These are phyloP conservation scores for Tolypocladium nubicola DNA, from an alignment of 2,329 filamentous ascomycete species.

Conservation along the genomic window DNA sequence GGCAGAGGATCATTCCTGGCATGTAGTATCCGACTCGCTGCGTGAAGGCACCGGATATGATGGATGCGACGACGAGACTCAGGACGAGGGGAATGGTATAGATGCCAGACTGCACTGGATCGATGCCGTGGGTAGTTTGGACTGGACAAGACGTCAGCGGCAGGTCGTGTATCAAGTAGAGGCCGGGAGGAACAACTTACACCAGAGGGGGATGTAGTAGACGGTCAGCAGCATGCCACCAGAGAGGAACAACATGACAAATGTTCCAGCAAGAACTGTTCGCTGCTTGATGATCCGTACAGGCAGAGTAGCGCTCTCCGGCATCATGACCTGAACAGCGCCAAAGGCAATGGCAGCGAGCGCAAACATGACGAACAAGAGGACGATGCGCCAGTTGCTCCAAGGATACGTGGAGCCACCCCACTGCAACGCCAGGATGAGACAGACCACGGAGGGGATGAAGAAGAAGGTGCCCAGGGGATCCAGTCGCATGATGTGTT, in stretches of 20 bases:
- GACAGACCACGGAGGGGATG: conserved; percentile 46
- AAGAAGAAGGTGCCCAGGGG: conserved; percentile 50
- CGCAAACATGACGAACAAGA: conserved; percentile 41
- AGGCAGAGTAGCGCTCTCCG: conserved; percentile 47
- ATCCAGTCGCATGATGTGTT: conserved; percentile 43
- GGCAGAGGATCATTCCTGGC: conserved; percentile 42
- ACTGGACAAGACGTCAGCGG: conserved; percentile 20
- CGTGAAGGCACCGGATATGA: conserved; percentile 36
- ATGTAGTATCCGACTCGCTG: conserved; percentile 49
- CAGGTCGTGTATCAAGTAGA: background rate
- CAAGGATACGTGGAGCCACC: conserved; percentile 44
- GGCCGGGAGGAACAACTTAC: background rate
- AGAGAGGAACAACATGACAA: conserved; percentile 35
- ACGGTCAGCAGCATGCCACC: conserved; percentile 43
- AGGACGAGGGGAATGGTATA: conserved; percentile 47
- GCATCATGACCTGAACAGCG: conserved; percentile 40
- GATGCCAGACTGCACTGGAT: conserved; percentile 43
- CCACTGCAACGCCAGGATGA: conserved; percentile 55
- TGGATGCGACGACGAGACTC: conserved; percentile 40
- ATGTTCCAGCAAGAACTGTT: conserved; percentile 37
- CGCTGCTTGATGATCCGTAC: conserved; percentile 42
- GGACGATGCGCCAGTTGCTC: conserved; percentile 40
- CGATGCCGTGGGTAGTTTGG: conserved; percentile 43
- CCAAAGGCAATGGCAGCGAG: conserved; percentile 35
- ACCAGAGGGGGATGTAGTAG: conserved; percentile 26